Conservation (phyloP, 2,329 filamentous ascomycete species). For the Beauveria caledonica region DNA sequence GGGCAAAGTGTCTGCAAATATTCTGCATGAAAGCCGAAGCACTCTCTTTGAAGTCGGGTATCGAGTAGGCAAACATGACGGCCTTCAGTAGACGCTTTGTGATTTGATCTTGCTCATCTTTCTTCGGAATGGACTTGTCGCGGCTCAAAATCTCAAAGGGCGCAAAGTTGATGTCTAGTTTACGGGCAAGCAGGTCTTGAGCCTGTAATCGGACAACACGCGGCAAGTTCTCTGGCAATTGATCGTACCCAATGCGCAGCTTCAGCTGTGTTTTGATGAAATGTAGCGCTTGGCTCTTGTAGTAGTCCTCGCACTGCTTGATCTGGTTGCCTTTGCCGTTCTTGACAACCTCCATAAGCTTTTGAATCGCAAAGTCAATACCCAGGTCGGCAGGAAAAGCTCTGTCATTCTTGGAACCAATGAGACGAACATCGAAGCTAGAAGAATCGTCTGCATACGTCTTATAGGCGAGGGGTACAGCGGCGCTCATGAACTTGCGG, state of each 20-base stretch:
- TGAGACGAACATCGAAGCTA: slow-evolving; percentile 80
- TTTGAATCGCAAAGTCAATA: slow-evolving; percentile 80
- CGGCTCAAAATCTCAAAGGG: slow-evolving; percentile 69
- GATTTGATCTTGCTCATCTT: slow-evolving; percentile 70
- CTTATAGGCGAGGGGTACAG: slow-evolving; percentile 75
- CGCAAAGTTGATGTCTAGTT: slow-evolving; percentile 61
- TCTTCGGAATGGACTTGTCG: slow-evolving; percentile 78
- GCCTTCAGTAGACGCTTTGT: slow-evolving; percentile 86
- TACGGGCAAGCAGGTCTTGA: slow-evolving; percentile 70
- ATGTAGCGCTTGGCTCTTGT: slow-evolving; percentile 88
- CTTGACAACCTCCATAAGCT: slow-evolving; percentile 75
- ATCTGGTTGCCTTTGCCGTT: slow-evolving; percentile 38
- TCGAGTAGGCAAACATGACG: slow-evolving; percentile 73
- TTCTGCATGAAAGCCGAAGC: slow-evolving; percentile 70
- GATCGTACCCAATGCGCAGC: slow-evolving; percentile 79
- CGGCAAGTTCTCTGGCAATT: slow-evolving; percentile 80
- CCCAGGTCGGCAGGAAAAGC: slow-evolving; percentile 83
- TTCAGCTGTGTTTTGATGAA: slow-evolving; percentile 86
- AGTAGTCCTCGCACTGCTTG: slow-evolving; percentile 67
- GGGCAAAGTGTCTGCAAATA: slow-evolving; percentile 80
- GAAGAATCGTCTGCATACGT: slow-evolving; percentile 79
- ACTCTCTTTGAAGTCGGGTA: slow-evolving; percentile 71
- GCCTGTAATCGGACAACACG: slow-evolving; percentile 80
- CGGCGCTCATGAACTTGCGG: slow-evolving; percentile 86
- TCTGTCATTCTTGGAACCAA: slow-evolving; percentile 81